Percentiles rank a stretch among this genome's conserved stretches.
phyloP scores from a whole-genome alignment of 2,329 filamentous ascomycete genomes.

The Fusarium algeriense region DNA sequence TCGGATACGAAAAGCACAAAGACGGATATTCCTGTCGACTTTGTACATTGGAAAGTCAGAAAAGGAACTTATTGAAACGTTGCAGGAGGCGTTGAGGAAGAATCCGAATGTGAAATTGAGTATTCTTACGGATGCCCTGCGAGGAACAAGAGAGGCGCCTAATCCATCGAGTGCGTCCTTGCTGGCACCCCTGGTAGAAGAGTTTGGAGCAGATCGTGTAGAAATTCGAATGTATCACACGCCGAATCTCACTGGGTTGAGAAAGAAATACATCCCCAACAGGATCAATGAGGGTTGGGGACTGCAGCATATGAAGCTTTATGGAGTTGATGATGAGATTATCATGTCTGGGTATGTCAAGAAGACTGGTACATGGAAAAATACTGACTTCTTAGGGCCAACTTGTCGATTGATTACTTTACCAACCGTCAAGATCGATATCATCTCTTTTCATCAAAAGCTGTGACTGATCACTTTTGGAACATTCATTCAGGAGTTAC shows the following conservation, averaged over 20 bases:
- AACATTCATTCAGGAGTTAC: slow-evolving; percentile 81
- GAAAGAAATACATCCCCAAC: slow-evolving; percentile 85
- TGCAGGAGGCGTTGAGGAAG: slow-evolving; percentile 78
- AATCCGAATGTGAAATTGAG: slow-evolving; percentile 85
- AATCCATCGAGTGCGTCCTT: slow-evolving; percentile 88
- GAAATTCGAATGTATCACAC: slow-evolving; percentile 99
- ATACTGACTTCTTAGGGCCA: slow-evolving; percentile 67
- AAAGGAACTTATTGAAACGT: slow-evolving; percentile 83
- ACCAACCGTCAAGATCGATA: slow-evolving; percentile 96
- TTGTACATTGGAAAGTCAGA: slow-evolving; percentile 96
- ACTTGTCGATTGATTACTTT: slow-evolving; percentile 94
- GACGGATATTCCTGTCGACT: slow-evolving; percentile 91
- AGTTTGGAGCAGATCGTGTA: slow-evolving; percentile 86
- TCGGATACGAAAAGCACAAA: slow-evolving; percentile 84
- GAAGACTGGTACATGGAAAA: fast-evolving
- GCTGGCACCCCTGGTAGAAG: slow-evolving; percentile 82
- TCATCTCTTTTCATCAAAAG: slow-evolving; percentile 84
- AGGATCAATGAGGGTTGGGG: slow-evolving; percentile 99
- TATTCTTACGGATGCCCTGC: slow-evolving; percentile 89
- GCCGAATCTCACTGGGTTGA: slow-evolving; percentile 88
- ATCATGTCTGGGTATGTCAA: slow-evolving; percentile 82
- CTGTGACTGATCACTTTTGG: slow-evolving; percentile 85
- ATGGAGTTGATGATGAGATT: slow-evolving; percentile 94
- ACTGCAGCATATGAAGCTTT: slow-evolving; percentile 98
- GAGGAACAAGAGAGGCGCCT: slow-evolving; percentile 91